Percentiles rank a stretch among this genome's conserved stretches.
These are phyloP conservation scores for Neonectria punicea DNA, from an alignment of 2,329 filamentous ascomycete species.

Conservation along the genomic window DNA sequence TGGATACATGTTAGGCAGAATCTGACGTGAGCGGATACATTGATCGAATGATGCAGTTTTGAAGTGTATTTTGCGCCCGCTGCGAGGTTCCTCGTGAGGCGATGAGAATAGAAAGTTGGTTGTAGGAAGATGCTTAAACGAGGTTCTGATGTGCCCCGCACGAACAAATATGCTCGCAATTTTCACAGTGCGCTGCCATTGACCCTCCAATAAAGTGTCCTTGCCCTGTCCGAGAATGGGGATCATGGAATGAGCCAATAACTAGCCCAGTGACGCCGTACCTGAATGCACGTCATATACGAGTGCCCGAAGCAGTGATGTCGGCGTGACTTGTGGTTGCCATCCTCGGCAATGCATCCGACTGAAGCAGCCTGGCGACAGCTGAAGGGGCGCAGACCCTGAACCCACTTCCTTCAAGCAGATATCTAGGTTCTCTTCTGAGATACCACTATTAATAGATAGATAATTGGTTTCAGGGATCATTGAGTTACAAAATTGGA, in stretches of 20 bases:
- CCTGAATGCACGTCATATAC: neutral
- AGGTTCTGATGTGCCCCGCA: neutral
- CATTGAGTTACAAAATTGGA: neutral
- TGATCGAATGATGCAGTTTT: neutral
- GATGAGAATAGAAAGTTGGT: neutral
- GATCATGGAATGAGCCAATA: neutral
- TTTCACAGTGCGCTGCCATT: neutral
- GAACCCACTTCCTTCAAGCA: neutral
- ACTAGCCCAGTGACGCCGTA: neutral
- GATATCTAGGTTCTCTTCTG: neutral
- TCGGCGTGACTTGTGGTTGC: neutral
- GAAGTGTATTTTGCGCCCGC: no score
- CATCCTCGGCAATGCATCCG: neutral
- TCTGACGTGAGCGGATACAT: neutral
- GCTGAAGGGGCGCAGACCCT: neutral
- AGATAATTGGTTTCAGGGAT: neutral
- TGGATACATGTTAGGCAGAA: neutral
- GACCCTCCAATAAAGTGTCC: neutral
- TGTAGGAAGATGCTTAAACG: neutral
- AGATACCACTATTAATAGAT: neutral
- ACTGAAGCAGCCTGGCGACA: neutral
- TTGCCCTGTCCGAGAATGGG: neutral
- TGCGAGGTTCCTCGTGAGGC: neutral
- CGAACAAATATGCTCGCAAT: neutral
- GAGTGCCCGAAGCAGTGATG: neutral